These are phyloP conservation scores for Euptelea pleiosperma DNA, from an alignment of 164 flowering plant genomes.

Conservation along the genomic window DNA sequence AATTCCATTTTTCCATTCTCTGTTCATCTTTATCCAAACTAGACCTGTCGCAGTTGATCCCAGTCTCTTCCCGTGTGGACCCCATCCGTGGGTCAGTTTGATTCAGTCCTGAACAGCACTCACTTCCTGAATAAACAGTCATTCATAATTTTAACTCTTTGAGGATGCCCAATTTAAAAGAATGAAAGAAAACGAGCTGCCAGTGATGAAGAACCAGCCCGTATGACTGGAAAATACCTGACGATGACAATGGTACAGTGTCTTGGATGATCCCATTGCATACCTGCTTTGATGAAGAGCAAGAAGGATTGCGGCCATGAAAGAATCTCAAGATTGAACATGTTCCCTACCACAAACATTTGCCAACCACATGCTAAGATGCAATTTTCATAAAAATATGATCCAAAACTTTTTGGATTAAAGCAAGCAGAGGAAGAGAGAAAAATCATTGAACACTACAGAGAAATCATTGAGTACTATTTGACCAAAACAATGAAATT, in stretches of 20 bases:
- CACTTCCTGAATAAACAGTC: slow-evolving; percentile 27
- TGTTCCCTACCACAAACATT: slow-evolving; percentile 45
- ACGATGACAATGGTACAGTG: slow-evolving; percentile 23
- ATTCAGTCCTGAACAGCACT: slow-evolving; percentile 17
- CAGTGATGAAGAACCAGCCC: neutral
- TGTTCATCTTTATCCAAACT: neutral
- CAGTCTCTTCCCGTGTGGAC: slow-evolving; percentile 10
- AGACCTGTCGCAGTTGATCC: slow-evolving; percentile 1
- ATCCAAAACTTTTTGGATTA: too few species aligned
- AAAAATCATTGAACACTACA: too few species aligned
- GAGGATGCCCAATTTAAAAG: neutral
- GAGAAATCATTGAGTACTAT: neutral
- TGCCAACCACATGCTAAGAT: neutral
- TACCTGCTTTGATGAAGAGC: slow-evolving; percentile 26
- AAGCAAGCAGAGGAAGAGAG: too few species aligned
- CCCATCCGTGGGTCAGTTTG: slow-evolving; percentile 9
- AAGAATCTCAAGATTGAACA: slow-evolving; percentile 59
- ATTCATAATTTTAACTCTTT: neutral
- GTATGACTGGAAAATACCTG: slow-evolving; percentile 32
- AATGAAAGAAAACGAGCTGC: neutral
- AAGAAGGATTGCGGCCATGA: slow-evolving; percentile 33
- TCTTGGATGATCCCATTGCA: slow-evolving; percentile 18
- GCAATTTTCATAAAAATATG: neutral
- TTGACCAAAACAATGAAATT: neutral
- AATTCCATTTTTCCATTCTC: slow-evolving; percentile 13